A percentile compares a stretch with the other conserved stretches of the same genome.
These are phyloP conservation scores for Alternaria ventricosa DNA, from an alignment of 2,329 filamentous ascomycete species.

Conservation along the genomic window DNA sequence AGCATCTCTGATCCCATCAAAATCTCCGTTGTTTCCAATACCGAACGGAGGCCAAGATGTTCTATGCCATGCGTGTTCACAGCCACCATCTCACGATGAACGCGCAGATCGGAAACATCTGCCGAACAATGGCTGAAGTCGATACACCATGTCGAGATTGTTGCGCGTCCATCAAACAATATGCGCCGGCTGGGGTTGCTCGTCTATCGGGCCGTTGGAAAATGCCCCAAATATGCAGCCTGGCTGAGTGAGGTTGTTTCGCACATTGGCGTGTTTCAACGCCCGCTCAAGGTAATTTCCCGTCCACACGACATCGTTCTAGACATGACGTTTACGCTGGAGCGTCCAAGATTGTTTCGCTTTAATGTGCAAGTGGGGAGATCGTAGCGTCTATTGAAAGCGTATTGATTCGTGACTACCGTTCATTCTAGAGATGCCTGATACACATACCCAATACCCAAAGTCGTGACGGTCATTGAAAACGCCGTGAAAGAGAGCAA, in stretches of 20 bases:
- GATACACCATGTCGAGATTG: neutral
- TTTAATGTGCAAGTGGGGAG: neutral
- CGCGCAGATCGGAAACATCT: neutral
- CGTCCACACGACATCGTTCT: neutral
- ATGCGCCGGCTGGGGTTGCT: neutral
- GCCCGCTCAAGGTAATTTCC: slow-evolving; percentile 5
- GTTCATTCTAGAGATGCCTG: slow-evolving; percentile 1
- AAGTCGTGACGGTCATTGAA: neutral
- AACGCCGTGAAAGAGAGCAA: slow-evolving; percentile 4
- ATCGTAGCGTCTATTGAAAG: neutral
- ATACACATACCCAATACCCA: neutral
- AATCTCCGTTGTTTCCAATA: neutral
- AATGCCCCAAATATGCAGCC: slow-evolving; percentile 4
- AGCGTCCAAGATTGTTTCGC: neutral
- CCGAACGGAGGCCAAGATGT: neutral
- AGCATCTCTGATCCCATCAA: neutral
- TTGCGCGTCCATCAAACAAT: neutral
- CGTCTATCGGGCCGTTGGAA: neutral
- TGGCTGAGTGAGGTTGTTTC: neutral
- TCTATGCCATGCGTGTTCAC: neutral
- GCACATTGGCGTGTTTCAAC: slow-evolving; percentile 3
- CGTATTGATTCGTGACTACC: neutral
- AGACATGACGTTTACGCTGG: neutral
- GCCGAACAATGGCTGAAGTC: slow-evolving; percentile 7
- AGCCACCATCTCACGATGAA: neutral